A percentile compares a stretch with the other conserved stretches of the same genome.
phyloP scores from a whole-genome alignment of 305 asterid species.

The Galium porrigens region DNA sequence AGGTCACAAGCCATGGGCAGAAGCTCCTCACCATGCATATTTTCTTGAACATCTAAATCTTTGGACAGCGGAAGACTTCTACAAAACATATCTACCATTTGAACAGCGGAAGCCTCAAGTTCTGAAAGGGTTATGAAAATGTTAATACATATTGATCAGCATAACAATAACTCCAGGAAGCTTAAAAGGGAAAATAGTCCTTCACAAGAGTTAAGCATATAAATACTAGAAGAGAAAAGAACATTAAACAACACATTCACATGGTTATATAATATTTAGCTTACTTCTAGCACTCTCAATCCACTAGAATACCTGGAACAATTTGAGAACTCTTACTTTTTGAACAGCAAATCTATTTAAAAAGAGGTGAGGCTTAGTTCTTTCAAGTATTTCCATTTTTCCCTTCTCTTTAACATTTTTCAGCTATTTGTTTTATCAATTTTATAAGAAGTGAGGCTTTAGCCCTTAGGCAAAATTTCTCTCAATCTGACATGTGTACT shows the following conservation, averaged over 20 bases:
- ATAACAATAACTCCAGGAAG: background rate
- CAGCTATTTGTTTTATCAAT: too few species aligned
- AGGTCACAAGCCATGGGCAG: slow-evolving; percentile 64
- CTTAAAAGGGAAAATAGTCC: background rate
- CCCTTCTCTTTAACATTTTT: too few species aligned
- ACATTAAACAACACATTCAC: background rate
- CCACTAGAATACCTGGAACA: too few species aligned
- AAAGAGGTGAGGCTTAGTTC: background rate
- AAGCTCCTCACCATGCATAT: slow-evolving; percentile 89
- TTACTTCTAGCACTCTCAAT: background rate
- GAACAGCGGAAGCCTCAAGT: slow-evolving; percentile 53
- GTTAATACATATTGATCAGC: background rate
- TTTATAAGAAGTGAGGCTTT: too few species aligned
- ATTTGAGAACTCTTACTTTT: too few species aligned
- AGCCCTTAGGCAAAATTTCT: background rate
- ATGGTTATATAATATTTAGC: background rate
- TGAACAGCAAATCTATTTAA: too few species aligned
- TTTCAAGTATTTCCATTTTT: background rate
- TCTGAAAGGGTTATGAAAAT: slow-evolving; percentile 29
- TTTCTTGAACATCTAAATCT: slow-evolving; percentile 79
- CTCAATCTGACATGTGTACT: background rate
- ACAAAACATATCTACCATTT: slow-evolving; percentile 62
- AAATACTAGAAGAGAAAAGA: background rate
- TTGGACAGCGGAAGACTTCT: slow-evolving; percentile 67
- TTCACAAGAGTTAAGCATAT: background rate